Evolutionary conservation across 139 green algal genomes (phyloP), one percentile per base, ranked within the genome.

Genomic region (Chlamydomonas sp.): DNA sequence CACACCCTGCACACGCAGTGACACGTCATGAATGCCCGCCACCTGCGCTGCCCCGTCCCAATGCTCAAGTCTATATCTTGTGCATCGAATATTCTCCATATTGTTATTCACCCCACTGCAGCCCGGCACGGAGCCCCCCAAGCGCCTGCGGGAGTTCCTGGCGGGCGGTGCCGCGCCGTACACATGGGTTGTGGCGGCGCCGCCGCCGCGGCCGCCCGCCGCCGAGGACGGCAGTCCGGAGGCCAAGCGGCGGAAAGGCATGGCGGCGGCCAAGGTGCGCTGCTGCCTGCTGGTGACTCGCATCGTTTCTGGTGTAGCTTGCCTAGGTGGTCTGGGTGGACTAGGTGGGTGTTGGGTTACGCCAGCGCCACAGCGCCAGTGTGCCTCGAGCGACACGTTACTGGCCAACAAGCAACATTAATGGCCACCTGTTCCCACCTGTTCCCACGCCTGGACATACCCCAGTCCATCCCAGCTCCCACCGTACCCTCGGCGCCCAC

Each of bases 211-310:
- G 18, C 49, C 62, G 12, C 16, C 5, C 17, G 67, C 62, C 7
- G 57, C 49, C 14, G 67, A 57, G 6, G 78, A 79, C n/a, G 69
- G 61, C 12, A 15, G 57, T 16, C 74, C 80, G 16, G 80, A 83
- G 18, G 85, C 76, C 16, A 90, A 90, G 77, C 78, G 83, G 2
- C 12, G 64, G 9, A 74, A 88, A 58, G 89, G 89, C 69, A 85
- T 90, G 77, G 77, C 85, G 5, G 31, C 64, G 6, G 79, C 77
- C 67, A 92, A 90, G 83, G 60, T 90, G 60, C 17, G 72, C 12
- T 63, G 74, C 31, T 49, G 31, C 31, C 31, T 49, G 31, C 31
- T 49, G 31, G 31, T 49, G 31, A 49, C 31, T 49, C 31, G 31
- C 31, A 49, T 49, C 31, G 31, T 49, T 49, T 49, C 31, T 49